A percentile compares a stretch with the other conserved stretches of the same genome.
Evolutionary conservation across 1,284 basidiomycete genomes (phyloP).

Genomic region (Heterobasidion irregulare): DNA sequence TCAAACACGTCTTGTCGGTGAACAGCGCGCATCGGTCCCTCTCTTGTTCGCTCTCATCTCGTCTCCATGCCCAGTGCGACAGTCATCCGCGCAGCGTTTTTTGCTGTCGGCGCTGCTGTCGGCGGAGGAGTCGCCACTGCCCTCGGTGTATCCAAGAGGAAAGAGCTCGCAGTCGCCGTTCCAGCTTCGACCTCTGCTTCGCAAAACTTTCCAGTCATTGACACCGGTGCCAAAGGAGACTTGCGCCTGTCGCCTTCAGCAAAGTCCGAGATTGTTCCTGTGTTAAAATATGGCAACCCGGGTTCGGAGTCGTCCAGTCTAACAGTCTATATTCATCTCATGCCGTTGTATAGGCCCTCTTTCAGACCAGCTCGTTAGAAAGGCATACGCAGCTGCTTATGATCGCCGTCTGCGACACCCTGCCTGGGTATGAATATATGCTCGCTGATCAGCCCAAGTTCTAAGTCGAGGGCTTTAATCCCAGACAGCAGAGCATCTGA

Average conservation of each 20-base stretch:
- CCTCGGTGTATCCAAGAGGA: slow-evolving; percentile 25
- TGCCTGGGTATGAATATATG: slow-evolving; percentile 65
- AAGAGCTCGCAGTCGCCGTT: slow-evolving; percentile 1
- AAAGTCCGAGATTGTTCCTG: slow-evolving; percentile 18
- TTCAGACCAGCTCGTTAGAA: slow-evolving; percentile 70
- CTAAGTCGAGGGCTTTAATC: not conserved
- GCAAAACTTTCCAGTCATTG: slow-evolving; percentile 13
- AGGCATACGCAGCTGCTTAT: slow-evolving; percentile 85
- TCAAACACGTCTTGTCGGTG: too few relatives aligned
- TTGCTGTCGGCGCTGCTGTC: slow-evolving; percentile 61
- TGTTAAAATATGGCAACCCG: slow-evolving; percentile 70
- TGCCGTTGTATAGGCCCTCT: slow-evolving; percentile 57
- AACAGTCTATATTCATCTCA: not conserved
- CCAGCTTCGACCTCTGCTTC: not conserved
- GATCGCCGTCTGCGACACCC: slow-evolving; percentile 89
- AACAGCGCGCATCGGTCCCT: too few relatives aligned
- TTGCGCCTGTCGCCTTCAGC: slow-evolving; percentile 4
- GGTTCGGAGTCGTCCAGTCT: slow-evolving; percentile 31
- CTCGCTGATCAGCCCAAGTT: not conserved
- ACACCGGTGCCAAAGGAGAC: slow-evolving; percentile 12
- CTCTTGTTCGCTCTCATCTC: too few relatives aligned
- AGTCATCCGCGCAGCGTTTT: slow-evolving; percentile 56
- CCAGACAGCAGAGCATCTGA: slow-evolving; percentile 90
- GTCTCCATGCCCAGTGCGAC: slow-evolving; percentile 31
- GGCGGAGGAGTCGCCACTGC: slow-evolving; percentile 58